phyloP scores from a whole-genome alignment of 192 early-diverging fungal genomes.

The Umbelopsis vinacea region DNA sequence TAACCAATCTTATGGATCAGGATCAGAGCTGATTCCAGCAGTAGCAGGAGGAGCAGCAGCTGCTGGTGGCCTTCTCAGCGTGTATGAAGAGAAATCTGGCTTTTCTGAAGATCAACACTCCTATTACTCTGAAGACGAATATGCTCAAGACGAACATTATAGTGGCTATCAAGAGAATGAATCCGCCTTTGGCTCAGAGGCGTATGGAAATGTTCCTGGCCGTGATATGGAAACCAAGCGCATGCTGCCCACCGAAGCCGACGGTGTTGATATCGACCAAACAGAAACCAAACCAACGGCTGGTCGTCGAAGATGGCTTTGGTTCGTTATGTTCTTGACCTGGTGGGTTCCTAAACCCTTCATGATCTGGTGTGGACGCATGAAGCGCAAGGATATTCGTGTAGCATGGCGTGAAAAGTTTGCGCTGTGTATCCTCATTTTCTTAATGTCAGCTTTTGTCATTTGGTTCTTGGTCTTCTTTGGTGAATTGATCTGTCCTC shows the following conservation, averaged over 20 bases:
- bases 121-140: constrained; percentile 42
- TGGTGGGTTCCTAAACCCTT: constrained; percentile 84
- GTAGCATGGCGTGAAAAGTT: constrained; percentile 99
- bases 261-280: constrained; percentile 33
- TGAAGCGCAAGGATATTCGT: constrained; percentile 78
- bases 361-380: constrained; percentile 72
- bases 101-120: constrained; percentile 47
- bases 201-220: not conserved
- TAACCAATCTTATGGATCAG: constrained; percentile 35
- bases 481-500: constrained; percentile 77
- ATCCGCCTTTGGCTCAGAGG: constrained; percentile 40
- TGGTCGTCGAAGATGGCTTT: constrained; percentile 81
- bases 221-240: constrained; percentile 8
- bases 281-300: constrained; percentile 54
- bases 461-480: constrained; percentile 86
- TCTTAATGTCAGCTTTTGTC: constrained; percentile 75
- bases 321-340: constrained; percentile 76
- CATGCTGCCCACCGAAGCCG: constrained; percentile 16
- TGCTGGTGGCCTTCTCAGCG: constrained; percentile 7
- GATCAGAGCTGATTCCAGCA: constrained; percentile 26
- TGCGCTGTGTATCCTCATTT: constrained; percentile 86
- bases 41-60: constrained; percentile 18
- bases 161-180: constrained; percentile 31
- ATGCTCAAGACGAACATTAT: constrained; percentile 17
- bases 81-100: constrained; percentile 26